Base-by-base conservation (phyloP, 805 yeast species). In the Myxozyma monticola region DNA sequence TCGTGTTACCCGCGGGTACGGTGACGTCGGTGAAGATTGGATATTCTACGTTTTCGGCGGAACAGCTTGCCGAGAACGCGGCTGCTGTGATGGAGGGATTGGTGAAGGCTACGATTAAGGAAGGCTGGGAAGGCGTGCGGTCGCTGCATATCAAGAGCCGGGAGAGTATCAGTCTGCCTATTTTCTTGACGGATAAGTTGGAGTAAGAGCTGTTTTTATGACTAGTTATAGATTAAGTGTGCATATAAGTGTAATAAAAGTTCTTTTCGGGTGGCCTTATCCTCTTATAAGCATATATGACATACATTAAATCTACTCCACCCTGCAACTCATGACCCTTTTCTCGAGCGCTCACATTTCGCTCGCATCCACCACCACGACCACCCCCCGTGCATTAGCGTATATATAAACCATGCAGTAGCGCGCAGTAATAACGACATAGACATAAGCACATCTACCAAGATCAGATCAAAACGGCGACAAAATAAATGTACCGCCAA, bases 111-210 rank as follows among this genome's bases (percentile, higher is more conserved):
- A 51, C 65, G 15, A 50, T 67, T 17, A 56, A 51, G 17, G 63
- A 53, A 10, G 67, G 65, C 33, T 62, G 65, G 61, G 61, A 65
- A 15, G 68, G 66, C 22, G 44, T 72, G 15, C 57, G 71, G 28
- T 57, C 72, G 12, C 38, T 76, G 79, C 65, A 84, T 81, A 69
- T 78, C 78, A 88, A 88, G 71, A 76, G 91, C 10, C 71, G 74
- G 49, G 68, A 70, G 36, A 87, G 96, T 18, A 96, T 96, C 18
- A 79, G 90, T 7, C 73, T 93, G 61, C 98, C 99, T 38, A 73
- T 93, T 52, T 93, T 74, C 69, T 79, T 83, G 64, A 74, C 84
- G 39, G 83, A 84, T 26, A 75, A 74, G 57, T 65, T 83, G 44
- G 46, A 29, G 28, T 53, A 42, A 44, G 33, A n/a, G n/a, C 29